phyloP scores from a whole-genome alignment of 2,329 filamentous ascomycete genomes.

The Penicillium expansum region DNA sequence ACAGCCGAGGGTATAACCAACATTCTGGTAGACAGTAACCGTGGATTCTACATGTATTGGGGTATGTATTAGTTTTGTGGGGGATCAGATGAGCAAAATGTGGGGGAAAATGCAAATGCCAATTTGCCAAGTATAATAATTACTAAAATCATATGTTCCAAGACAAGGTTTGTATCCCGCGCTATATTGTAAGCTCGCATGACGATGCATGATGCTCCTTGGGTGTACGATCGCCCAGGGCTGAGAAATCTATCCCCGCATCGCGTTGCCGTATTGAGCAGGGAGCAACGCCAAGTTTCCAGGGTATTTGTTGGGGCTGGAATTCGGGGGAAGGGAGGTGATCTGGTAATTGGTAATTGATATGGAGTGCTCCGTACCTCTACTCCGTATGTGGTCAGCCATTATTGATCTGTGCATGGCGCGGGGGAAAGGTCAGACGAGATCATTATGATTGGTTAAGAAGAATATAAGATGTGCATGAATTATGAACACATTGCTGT shows the following conservation, averaged over 20 bases:
- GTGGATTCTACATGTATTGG: background rate
- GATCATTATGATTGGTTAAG: background rate
- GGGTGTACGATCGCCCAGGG: background rate
- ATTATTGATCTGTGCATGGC: background rate
- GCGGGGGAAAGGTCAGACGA: no score
- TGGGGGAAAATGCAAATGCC: background rate
- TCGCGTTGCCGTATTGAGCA: background rate
- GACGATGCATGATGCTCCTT: constrained; percentile 1
- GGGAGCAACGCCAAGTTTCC: background rate
- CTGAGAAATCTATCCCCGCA: constrained; percentile 4
- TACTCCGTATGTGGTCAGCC: background rate
- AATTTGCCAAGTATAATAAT: no score
- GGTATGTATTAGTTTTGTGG: background rate
- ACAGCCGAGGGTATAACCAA: background rate
- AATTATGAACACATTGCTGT: no score
- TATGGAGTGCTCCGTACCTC: background rate
- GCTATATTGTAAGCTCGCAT: background rate
- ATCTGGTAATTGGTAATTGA: background rate
- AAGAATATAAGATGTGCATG: background rate
- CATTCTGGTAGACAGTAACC: background rate
- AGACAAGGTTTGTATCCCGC: no score
- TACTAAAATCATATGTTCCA: no score
- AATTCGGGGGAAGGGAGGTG: background rate
- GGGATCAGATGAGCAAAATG: constrained; percentile 10
- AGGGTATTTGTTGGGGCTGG: background rate